Evolutionary conservation across 768 basidiomycete species (phyloP).

Genomic region (Lactarius quietus): DNA sequence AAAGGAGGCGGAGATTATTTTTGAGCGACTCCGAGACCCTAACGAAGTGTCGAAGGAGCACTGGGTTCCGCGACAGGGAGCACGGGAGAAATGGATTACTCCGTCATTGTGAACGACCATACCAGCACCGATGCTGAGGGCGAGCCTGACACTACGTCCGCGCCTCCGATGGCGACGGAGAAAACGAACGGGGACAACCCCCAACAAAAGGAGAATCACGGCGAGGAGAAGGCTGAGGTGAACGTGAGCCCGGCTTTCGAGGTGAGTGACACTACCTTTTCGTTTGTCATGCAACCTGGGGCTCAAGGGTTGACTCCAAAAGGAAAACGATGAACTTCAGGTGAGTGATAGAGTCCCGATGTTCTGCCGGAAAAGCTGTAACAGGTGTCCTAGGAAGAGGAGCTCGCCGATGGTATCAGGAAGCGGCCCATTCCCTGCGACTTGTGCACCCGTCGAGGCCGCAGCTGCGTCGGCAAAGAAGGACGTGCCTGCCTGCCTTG

Average conservation of each 20-base stretch:
- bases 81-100: slow-evolving; percentile 13
- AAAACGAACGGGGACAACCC: slow-evolving; percentile 13
- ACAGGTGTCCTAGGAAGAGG: slow-evolving; percentile 9
- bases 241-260: slow-evolving; percentile 17
- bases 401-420: slow-evolving; percentile 22
- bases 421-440: slow-evolving; percentile 21
- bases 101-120: slow-evolving; percentile 17
- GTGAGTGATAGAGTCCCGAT: slow-evolving; percentile 3
- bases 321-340: slow-evolving; percentile 24
- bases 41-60: slow-evolving; percentile 4
- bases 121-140: slow-evolving; percentile 21
- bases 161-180: slow-evolving; percentile 2
- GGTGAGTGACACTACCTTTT: slow-evolving; percentile 6
- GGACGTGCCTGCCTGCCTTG: slow-evolving; percentile 22
- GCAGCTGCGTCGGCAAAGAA: slow-evolving; percentile 21
- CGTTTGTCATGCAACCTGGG: neutral
- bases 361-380: neutral
- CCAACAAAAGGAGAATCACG: slow-evolving; percentile 1
- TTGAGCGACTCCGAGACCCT: slow-evolving; percentile 13
- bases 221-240: slow-evolving; percentile 3
- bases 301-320: neutral
- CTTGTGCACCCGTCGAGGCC: slow-evolving; percentile 15
- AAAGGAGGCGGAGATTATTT: slow-evolving; percentile 20
- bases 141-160: slow-evolving; percentile 19
- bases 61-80: slow-evolving; percentile 4